A percentile compares a stretch with the other conserved stretches of the same genome.
phyloP scores from a whole-genome alignment of 2,329 filamentous ascomycete genomes.

The Xylaria sp. region DNA sequence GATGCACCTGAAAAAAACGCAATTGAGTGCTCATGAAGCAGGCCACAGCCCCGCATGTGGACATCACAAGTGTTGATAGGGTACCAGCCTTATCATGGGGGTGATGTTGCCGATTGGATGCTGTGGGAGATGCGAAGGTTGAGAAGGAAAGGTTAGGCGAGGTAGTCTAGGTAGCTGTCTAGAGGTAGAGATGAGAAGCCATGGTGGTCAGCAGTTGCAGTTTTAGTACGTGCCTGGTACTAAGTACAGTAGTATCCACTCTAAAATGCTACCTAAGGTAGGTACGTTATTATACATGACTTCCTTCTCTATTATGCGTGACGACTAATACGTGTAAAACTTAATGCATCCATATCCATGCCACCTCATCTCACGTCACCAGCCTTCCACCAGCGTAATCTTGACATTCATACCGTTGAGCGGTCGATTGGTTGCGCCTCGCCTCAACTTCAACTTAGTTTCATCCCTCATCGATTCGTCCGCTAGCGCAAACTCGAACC shows the following conservation, averaged over 20 bases:
- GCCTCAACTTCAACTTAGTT: conserved; percentile 30
- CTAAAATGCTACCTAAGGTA: too few species aligned
- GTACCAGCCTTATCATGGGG: neutral
- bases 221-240: too few species aligned
- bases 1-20: neutral
- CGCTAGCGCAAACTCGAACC: conserved; percentile 35
- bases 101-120: neutral
- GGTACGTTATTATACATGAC: too few species aligned
- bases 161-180: too few species aligned
- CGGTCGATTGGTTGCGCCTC: conserved; percentile 35
- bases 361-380: conserved; percentile 11
- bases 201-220: neutral
- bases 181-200: too few species aligned
- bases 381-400: conserved; percentile 30
- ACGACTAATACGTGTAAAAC: neutral
- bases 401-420: conserved; percentile 28
- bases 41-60: neutral
- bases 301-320: neutral
- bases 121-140: neutral
- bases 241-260: too few species aligned
- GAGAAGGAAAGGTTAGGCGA: neutral
- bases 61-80: neutral
- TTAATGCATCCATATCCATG: too few species aligned
- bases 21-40: conserved; percentile 3
- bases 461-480: conserved; percentile 30